Conservation (phyloP, 106 monocot species). For the Allium sativum region DNA sequence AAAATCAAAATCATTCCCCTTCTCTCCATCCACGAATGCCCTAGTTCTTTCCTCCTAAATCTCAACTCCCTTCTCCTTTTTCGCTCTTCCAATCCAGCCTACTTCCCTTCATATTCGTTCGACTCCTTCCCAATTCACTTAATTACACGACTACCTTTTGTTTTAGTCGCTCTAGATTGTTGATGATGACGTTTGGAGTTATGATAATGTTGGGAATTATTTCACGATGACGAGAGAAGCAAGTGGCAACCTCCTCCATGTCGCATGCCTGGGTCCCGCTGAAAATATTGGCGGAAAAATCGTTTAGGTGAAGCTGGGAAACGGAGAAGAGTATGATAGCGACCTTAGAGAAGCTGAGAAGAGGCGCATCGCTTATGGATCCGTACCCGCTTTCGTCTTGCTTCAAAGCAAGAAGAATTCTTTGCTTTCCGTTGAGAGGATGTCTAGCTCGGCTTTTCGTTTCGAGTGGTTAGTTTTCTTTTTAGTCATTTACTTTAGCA, state of each 20-base stretch:
- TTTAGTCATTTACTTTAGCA: background rate
- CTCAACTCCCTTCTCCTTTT: too few species aligned
- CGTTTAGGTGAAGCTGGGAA: slow-evolving; percentile 45
- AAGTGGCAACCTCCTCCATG: slow-evolving; percentile 63
- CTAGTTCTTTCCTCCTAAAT: too few species aligned
- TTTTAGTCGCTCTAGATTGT: too few species aligned
- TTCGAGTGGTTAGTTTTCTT: slow-evolving; percentile 37
- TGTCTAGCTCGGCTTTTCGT: slow-evolving; percentile 24
- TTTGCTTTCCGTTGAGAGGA: slow-evolving; percentile 23
- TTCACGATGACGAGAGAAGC: too few species aligned
- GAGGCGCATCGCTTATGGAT: slow-evolving; percentile 72
- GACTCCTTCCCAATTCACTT: too few species aligned
- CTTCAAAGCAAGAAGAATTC: slow-evolving; percentile 70
- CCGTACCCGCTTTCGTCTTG: slow-evolving; percentile 65
- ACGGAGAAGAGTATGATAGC: slow-evolving; percentile 9
- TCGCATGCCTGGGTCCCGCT: slow-evolving; percentile 56
- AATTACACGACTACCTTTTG: too few species aligned
- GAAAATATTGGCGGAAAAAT: slow-evolving; percentile 40
- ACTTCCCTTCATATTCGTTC: too few species aligned
- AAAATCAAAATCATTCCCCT: too few species aligned
- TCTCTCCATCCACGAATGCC: too few species aligned
- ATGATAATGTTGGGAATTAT: too few species aligned
- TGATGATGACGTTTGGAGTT: too few species aligned
- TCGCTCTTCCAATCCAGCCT: too few species aligned
- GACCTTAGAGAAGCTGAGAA: slow-evolving; percentile 44